A percentile compares a stretch with the other conserved stretches of the same genome.
These are phyloP conservation scores for Radiomyces spectabilis DNA, from an alignment of 192 early-diverging fungal genomes.

Conservation along the genomic window DNA sequence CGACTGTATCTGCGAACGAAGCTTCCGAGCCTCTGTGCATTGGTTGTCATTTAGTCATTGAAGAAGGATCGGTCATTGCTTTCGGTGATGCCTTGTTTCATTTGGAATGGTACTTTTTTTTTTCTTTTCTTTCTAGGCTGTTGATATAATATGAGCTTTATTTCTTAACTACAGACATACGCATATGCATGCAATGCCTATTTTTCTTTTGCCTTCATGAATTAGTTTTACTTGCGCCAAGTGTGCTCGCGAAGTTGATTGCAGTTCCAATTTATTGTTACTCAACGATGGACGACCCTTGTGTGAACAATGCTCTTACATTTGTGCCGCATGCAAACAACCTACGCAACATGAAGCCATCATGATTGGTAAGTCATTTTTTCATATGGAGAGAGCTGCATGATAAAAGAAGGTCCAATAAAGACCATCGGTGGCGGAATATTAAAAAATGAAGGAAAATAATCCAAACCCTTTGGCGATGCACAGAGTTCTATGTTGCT, in stretches of 20 bases:
- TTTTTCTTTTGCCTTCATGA: neutral
- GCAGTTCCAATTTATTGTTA: conserved; percentile 67
- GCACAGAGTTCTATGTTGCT: too few species aligned
- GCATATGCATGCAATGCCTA: neutral
- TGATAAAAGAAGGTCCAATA: neutral
- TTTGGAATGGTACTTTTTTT: conserved; percentile 59
- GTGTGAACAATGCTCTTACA: conserved; percentile 78
- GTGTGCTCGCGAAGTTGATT: conserved; percentile 63
- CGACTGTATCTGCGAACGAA: neutral
- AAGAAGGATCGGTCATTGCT: conserved; percentile 69
- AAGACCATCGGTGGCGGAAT: neutral
- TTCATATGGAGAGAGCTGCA: too few species aligned
- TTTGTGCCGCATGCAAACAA: conserved; percentile 63
- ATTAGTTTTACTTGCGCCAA: conserved; percentile 72
- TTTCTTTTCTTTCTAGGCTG: conserved; percentile 2
- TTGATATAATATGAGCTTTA: too few species aligned
- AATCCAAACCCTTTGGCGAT: too few species aligned
- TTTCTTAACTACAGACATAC: too few species aligned
- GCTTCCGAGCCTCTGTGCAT: too few species aligned
- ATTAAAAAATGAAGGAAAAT: too few species aligned
- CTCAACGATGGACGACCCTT: conserved; percentile 73
- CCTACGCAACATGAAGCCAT: conserved; percentile 76
- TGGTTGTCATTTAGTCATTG: conserved; percentile 59
- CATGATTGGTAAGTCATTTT: conserved; percentile 72
- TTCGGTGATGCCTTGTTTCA: conserved; percentile 76